Evolutionary conservation across 768 basidiomycete species (phyloP), one percentile per base, ranked within the genome.

Genomic region (Fibroporia radiculosa): DNA sequence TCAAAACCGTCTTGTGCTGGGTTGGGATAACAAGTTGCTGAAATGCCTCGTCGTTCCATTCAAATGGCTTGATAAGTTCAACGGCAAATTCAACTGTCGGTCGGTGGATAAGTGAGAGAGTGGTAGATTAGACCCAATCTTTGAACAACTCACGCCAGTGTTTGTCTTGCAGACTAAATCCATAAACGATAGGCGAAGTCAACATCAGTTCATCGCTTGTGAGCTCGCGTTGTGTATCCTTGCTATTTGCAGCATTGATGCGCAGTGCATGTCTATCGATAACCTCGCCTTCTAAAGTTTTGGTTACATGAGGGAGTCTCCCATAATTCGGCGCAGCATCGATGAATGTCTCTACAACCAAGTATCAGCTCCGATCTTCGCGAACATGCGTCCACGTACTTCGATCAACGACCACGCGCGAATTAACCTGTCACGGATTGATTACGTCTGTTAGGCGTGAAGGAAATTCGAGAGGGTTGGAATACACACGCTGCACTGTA

Each of bases 401-500:
- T 57, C 78, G 62, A 52, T 83, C 81, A 34, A 83, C 63, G 77
- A 83, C 82, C 47, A 82, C 73, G 20, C 80, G 64, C 32, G 78
- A 72, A 40, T 68, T 70, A 35, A 80, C 69, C 78, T 79, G 46
- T 12, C 32, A n/a, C 13, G 6, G 2, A 20, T 11, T 8, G 11
- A 32, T n/a, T 27, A 13, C 14, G 6, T 28, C 23, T 6, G 25
- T 27, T 41, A n/a, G 29, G 38, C 20, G 23, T 16, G 8, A 16
- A 22, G 7, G 11, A 11, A 22, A 10, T 10, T 27, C 6, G 24
- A 41, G 26, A 10, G 3, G 8, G 6, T 4, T 25, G 18, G 7
- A 35, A 12, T 37, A 50, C 45, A 46, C 34, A 80, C 77, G 45
- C 72, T 77, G 44, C 76, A 75, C 49, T 72, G 75, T 42, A 71